Conservation (phyloP, 2,329 filamentous ascomycete genomes). For the Aureobasidium sp. region DNA sequence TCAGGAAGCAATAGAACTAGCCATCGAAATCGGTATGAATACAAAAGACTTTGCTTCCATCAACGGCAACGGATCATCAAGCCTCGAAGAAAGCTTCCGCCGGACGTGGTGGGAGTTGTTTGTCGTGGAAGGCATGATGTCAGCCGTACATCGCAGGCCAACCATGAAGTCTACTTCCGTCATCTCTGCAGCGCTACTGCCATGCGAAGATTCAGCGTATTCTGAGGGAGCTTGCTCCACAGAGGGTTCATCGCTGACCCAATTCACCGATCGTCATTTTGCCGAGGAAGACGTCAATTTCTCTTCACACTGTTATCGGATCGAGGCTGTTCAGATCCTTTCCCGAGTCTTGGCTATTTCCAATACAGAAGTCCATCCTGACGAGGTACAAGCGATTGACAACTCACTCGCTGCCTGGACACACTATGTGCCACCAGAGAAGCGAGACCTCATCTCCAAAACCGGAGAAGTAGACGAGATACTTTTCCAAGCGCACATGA, state of each 20-base stretch:
- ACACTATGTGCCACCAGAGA: slow-evolving; percentile 66
- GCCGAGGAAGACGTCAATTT: slow-evolving; percentile 62
- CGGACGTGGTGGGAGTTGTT: slow-evolving; percentile 88
- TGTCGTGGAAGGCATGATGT: slow-evolving; percentile 74
- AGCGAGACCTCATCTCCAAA: slow-evolving; percentile 62
- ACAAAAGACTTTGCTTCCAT: slow-evolving; percentile 57
- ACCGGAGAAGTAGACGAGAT: slow-evolving; percentile 76
- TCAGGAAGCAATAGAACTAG: slow-evolving; percentile 59
- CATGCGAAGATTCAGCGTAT: slow-evolving; percentile 74
- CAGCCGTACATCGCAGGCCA: slow-evolving; percentile 67
- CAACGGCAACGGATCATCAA: slow-evolving; percentile 56
- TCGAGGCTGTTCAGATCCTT: slow-evolving; percentile 72
- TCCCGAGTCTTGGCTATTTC: slow-evolving; percentile 59
- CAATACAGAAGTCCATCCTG: slow-evolving; percentile 29
- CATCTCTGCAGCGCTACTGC: slow-evolving; percentile 61
- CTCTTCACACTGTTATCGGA: slow-evolving; percentile 78
- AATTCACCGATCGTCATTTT: slow-evolving; percentile 71
- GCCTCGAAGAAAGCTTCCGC: slow-evolving; percentile 75
- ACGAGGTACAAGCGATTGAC: slow-evolving; percentile 51
- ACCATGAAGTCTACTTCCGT: slow-evolving; percentile 63
- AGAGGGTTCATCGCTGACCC: slow-evolving; percentile 56
- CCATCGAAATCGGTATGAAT: slow-evolving; percentile 71
- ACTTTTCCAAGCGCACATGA: slow-evolving; percentile 87
- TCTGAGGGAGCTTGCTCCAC: slow-evolving; percentile 41
- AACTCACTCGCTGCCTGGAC: slow-evolving; percentile 67